Evolutionary conservation across 2,329 filamentous ascomycete genomes (phyloP), one percentile per base, ranked within the genome.

Genomic region (Paecilomyces variotii): DNA sequence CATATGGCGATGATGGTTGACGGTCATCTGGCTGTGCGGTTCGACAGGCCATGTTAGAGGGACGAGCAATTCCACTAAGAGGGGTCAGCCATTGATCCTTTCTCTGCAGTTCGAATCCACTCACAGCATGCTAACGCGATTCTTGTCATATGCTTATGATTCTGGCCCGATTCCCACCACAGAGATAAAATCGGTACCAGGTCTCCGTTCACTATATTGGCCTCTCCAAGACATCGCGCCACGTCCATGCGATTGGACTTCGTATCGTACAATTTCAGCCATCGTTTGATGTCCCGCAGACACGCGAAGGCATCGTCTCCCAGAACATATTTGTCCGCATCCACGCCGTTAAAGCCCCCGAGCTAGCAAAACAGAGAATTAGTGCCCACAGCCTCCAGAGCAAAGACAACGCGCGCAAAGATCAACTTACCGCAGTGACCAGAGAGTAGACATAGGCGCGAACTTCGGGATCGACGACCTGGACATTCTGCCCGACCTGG

Each of bases 1-100:
- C 49, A 92, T 84, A 75, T 99, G 94, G 59, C 91, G 85, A 71
- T 96, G 89, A 72, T 97, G 91, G 71, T 99, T 97, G 66, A 91
- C 80, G 3, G 91, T 97, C 84, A 94, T 93, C 68, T 88, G 84
- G 60, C 88, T 86, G 62, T 84, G 81, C 60, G 92, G 86, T 61
- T 96, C 90, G 68, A 96, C 82, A 0, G 94, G 93, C 93, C 93
- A 97, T 19, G 94, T 99, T 68, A 99, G 77, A 3, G 92, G 91
- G 1, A 96, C 90, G 69, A 99, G 82, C 54, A 99, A 79, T 76
- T 99, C 93, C 74, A 96, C 79, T 83, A 49, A 51, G 56, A 59
- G 60, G 51, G 50, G 56, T 53, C 24, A 67, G 72, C 57, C 72
- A 67, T 59, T 59, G 56, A 57, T 51, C 6, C 30, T 27, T 58